Evolutionary conservation across 73 alveolate species (phyloP).

Genomic region (Tetrahymena malaccensis): DNA sequence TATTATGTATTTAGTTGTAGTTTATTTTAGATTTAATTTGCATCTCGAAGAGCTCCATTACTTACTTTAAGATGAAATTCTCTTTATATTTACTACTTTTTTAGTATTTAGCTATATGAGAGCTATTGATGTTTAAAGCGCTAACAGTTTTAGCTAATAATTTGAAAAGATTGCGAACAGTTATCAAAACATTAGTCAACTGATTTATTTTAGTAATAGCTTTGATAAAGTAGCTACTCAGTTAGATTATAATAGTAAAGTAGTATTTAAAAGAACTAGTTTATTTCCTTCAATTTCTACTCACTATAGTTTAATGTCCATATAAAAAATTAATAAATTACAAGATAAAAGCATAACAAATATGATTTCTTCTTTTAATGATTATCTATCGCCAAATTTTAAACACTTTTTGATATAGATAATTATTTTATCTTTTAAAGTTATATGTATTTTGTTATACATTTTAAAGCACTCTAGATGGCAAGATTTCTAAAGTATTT

Average conservation of each 20-base stretch:
- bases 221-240: background rate
- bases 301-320: background rate
- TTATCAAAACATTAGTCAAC: background rate
- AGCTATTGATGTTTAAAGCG: background rate
- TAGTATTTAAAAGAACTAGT: background rate
- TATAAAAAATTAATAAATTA: too few relatives aligned
- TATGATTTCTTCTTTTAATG: background rate
- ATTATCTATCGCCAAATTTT: background rate
- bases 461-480: background rate
- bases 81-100: background rate
- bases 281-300: background rate
- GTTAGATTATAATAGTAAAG: background rate
- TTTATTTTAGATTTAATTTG: background rate
- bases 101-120: background rate
- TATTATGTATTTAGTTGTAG: background rate
- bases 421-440: background rate
- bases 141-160: background rate
- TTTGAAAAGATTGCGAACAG: background rate
- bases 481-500: background rate
- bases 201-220: background rate
- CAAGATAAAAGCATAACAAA: background rate
- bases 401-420: background rate
- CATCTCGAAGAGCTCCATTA: background rate
- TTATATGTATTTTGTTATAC: background rate
- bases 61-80: background rate